A percentile compares a stretch with the other conserved stretches of the same genome.
phyloP scores from a whole-genome alignment of 768 basidiomycete genomes.

The Phaeotremella fagi region DNA sequence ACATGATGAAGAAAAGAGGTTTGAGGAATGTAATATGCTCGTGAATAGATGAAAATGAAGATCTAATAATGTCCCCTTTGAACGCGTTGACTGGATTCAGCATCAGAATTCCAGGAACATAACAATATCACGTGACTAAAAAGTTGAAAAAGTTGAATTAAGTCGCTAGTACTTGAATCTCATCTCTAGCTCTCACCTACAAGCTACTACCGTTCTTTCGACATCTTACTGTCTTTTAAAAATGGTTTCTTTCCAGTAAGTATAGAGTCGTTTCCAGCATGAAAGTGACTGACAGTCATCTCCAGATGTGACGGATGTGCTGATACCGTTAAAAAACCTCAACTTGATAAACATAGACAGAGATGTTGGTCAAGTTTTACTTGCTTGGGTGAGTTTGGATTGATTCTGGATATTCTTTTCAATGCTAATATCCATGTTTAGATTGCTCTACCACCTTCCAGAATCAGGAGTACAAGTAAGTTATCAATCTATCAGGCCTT shows the following conservation, averaged over 20 bases:
- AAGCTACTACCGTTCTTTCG: too few relatives aligned
- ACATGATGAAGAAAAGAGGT: slow-evolving; percentile 14
- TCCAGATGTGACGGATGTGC: slow-evolving; percentile 72
- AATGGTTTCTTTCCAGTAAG: slow-evolving; percentile 75
- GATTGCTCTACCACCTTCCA: slow-evolving; percentile 84
- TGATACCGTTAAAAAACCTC: slow-evolving; percentile 90
- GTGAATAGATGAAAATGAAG: too few relatives aligned
- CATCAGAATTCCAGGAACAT: neutral
- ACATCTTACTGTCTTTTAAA: too few relatives aligned
- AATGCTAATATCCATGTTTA: slow-evolving; percentile 70
- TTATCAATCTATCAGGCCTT: too few relatives aligned
- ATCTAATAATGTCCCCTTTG: too few relatives aligned
- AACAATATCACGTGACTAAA: slow-evolving; percentile 2
- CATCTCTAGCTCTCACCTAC: too few relatives aligned
- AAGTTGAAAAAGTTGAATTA: slow-evolving; percentile 5
- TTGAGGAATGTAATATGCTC: neutral
- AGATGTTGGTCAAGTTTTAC: slow-evolving; percentile 45
- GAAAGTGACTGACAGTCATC: neutral
- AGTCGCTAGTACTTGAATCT: too few relatives aligned
- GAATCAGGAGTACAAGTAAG: slow-evolving; percentile 68
- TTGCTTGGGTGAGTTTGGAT: slow-evolving; percentile 40
- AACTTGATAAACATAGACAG: slow-evolving; percentile 69
- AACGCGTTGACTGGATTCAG: too few relatives aligned
- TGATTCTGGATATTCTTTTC: slow-evolving; percentile 9
- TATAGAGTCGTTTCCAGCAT: slow-evolving; percentile 48